Base-by-base conservation (phyloP, 768 basidiomycete genomes). In the Phanerochaete sordida region DNA sequence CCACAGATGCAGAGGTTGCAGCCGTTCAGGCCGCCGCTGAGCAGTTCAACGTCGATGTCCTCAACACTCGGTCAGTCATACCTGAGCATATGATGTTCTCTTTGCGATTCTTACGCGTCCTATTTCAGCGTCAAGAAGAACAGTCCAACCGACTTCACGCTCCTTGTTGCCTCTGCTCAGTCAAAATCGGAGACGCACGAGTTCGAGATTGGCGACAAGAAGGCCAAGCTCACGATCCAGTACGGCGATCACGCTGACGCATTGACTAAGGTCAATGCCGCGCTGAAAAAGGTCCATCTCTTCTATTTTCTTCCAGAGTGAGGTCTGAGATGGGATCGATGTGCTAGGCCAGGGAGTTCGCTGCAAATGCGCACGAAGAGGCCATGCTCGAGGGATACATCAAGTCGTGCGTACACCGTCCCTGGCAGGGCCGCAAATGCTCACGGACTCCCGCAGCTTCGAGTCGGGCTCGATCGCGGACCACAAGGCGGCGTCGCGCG, bases 331-430 rank as follows among this genome's bases (percentile, higher is more conserved):
- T 27, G 9, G 16, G 8, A 11, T 19, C 43, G n/a, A 30, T 28
- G 44, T 47, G 35, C 39, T 58, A 92, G 88, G 91, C 91, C 0
- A 85, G 83, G 72, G 84, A 88, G 68, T 84, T 88, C 63, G 79
- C 84, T 0, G 88, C 86, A 0, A 93, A 91, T 64, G 84, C 84
- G 9, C 79, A 89, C 61, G 90, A 93, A 71, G 72, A 69, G 12
- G 81, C 77, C 2, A 92, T 93, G 90, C 78, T 95, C 26, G 84
- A 85, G 26, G 80, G 81, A 39, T 95, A 95, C 66, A 86, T 90
- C 58, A 81, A 85, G 72, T 93, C 91, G 88, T 90, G 71, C 30
- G 82, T 68, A 11, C 5, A 15, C 39, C 4, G 19, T 4, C n/a
- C 5, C 31, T 92, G 90, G 78, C 94, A 26, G 84, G 85, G 27